These are phyloP conservation scores for Globisporangium nagaii DNA, from an alignment of 352 stramenopile species.

Conservation along the genomic window DNA sequence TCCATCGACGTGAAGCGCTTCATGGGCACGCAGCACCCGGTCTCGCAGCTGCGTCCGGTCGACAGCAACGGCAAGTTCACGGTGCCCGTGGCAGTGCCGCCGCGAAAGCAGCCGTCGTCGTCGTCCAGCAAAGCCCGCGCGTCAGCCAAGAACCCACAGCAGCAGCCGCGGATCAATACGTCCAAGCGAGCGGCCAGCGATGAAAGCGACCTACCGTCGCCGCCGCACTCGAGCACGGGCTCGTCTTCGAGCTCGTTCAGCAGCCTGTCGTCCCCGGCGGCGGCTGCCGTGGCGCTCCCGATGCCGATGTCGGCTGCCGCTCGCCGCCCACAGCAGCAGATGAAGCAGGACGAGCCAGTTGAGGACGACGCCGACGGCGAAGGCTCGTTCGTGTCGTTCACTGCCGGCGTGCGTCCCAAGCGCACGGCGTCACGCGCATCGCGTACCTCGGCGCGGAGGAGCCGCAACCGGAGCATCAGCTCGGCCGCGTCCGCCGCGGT, in stretches of 20 bases:
- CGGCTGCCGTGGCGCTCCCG: neutral
- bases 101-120: constrained; percentile 7
- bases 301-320: neutral
- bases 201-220: neutral
- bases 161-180: neutral
- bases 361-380: neutral
- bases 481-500: neutral
- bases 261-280: constrained; percentile 4
- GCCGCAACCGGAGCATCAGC: constrained; percentile 1
- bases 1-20: constrained; percentile 79
- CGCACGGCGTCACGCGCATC: constrained; percentile 1
- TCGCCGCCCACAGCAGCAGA: neutral
- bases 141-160: neutral
- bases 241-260: constrained; percentile 13
- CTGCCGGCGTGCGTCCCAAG: constrained; percentile 1
- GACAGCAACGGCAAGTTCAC: constrained; percentile 70
- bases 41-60: constrained; percentile 36
- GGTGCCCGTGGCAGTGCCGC: constrained; percentile 7
- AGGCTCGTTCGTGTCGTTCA: constrained; percentile 26
- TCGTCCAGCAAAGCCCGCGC: neutral
- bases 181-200: constrained; percentile 2
- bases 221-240: constrained; percentile 13
- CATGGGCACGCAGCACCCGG: constrained; percentile 43
- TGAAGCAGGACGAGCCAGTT: neutral
- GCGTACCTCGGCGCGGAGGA: neutral